Conservation (phyloP, 176 grass and related monocot genomes). For the Phyllostachys edulis region DNA sequence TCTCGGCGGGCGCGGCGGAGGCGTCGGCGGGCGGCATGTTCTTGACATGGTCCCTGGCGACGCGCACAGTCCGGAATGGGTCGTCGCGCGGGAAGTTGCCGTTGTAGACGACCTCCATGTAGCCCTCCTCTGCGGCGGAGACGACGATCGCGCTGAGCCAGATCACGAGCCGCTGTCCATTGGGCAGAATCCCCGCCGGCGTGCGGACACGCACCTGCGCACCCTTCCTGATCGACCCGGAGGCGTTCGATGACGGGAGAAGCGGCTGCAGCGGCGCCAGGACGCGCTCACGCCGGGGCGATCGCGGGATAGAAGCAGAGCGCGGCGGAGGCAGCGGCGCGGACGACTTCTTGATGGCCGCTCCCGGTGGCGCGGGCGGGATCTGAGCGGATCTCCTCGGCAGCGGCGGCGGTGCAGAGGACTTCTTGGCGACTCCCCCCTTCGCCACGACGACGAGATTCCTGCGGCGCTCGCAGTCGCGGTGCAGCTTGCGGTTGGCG, state of each 20-base stretch:
- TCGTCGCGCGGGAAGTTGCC: neutral
- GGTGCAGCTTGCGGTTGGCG: neutral
- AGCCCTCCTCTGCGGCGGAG: neutral
- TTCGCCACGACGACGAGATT: neutral
- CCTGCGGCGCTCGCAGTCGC: neutral
- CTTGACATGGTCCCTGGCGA: neutral
- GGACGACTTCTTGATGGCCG: neutral
- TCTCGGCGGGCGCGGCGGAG: neutral
- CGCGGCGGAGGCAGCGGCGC: neutral
- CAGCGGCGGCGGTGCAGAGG: neutral
- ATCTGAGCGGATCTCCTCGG: too few species aligned
- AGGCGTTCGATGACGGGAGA: too few species aligned
- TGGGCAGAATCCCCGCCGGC: too few species aligned
- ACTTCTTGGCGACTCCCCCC: neutral
- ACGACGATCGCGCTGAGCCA: neutral
- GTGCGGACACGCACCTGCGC: neutral
- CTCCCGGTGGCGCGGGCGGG: neutral
- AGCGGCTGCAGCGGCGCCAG: neutral
- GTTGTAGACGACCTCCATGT: neutral
- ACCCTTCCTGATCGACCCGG: neutral
- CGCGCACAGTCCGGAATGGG: neutral
- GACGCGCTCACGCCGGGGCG: neutral
- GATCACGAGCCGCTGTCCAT: neutral
- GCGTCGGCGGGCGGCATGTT: neutral
- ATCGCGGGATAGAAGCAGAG: neutral